These are phyloP conservation scores for Austroboletus festivus DNA, from an alignment of 768 basidiomycete genomes.

Conservation along the genomic window DNA sequence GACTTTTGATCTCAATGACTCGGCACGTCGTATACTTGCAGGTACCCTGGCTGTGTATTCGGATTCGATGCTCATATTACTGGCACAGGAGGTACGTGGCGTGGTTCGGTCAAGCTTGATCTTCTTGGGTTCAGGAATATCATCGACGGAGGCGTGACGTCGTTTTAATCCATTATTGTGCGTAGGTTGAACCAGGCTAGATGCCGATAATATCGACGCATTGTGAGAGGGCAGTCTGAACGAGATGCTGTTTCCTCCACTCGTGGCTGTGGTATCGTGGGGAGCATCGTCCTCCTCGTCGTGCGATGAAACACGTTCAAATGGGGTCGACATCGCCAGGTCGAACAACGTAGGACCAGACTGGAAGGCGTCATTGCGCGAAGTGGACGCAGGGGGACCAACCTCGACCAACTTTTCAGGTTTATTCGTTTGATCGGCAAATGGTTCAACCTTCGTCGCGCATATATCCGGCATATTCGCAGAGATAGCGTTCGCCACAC, in stretches of 20 bases:
- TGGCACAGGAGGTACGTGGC: neutral
- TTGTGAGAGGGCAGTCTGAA: neutral
- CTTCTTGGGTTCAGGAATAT: constrained; percentile 12
- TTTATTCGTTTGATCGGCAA: neutral
- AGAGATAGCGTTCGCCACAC: neutral
- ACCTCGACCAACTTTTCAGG: neutral
- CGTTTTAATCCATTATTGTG: constrained; percentile 11
- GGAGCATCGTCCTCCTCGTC: neutral
- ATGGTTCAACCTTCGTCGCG: neutral
- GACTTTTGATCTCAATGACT: constrained; percentile 34
- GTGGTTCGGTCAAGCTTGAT: constrained; percentile 10
- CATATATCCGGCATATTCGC: constrained; percentile 8
- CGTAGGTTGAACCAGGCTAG: neutral
- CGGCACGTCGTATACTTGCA: constrained; percentile 41
- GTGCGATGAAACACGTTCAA: neutral
- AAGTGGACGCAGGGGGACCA: neutral
- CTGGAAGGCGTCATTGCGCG: neutral
- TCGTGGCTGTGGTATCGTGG: neutral
- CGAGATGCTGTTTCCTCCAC: neutral
- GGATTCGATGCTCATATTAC: neutral
- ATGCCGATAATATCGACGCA: neutral
- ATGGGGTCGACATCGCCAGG: neutral
- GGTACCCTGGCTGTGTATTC: constrained; percentile 30
- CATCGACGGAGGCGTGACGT: constrained; percentile 4
- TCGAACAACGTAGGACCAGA: constrained; percentile 1